A percentile compares a stretch with the other conserved stretches of the same genome.
Evolutionary conservation across 2,329 filamentous ascomycete genomes (phyloP).

Genomic region (Fusarium siculi): DNA sequence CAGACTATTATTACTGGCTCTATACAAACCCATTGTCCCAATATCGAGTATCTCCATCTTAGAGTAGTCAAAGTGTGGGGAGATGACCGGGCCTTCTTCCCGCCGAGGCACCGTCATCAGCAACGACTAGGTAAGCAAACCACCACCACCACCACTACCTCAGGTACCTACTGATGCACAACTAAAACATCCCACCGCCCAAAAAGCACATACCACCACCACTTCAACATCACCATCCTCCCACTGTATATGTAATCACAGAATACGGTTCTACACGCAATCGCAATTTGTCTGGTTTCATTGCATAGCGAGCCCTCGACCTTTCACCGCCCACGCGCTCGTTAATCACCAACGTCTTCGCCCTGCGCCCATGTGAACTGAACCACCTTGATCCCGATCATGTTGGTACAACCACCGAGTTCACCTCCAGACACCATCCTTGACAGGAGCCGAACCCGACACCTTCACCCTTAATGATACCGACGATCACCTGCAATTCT

Average conservation of each 20-base stretch:
- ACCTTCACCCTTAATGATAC: constrained; percentile 57
- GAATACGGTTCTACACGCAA: not conserved
- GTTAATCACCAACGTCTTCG: constrained; percentile 14
- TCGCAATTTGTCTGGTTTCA: not conserved
- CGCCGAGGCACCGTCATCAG: constrained; percentile 33
- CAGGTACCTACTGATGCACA: not conserved
- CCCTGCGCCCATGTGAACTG: constrained; percentile 49
- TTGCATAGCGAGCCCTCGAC: not conserved
- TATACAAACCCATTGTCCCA: not conserved
- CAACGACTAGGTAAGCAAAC: constrained; percentile 19
- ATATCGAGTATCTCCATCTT: not conserved
- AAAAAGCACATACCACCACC: constrained; percentile 17
- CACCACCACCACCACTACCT: not conserved
- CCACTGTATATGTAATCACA: constrained; percentile 28
- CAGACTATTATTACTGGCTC: not conserved
- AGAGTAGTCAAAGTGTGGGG: constrained; percentile 17
- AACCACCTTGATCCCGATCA: constrained; percentile 50
- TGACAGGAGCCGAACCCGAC: constrained; percentile 50
- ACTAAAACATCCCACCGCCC: constrained; percentile 39
- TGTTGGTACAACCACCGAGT: constrained; percentile 53
- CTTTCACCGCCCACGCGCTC: not conserved
- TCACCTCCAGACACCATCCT: constrained; percentile 50
- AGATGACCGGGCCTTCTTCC: constrained; percentile 38
- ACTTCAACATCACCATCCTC: constrained; percentile 2
- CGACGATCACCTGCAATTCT: constrained; percentile 40